Percentiles rank a stretch among this genome's conserved stretches.
Conservation (phyloP, 768 basidiomycete species). For the Naematelia encephala region DNA sequence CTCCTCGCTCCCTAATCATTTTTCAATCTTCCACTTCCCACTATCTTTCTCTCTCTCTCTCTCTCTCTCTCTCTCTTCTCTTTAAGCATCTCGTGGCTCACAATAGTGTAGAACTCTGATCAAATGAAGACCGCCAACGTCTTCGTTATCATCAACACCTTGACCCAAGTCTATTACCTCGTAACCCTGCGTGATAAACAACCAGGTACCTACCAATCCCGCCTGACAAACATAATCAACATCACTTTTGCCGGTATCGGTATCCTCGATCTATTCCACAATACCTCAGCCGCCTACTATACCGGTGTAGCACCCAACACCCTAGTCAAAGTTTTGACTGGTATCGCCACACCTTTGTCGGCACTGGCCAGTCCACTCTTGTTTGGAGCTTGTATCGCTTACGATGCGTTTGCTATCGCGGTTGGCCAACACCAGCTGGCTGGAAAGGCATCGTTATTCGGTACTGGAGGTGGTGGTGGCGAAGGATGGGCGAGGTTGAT, state of each 20-base stretch:
- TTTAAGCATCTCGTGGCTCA: too few species aligned
- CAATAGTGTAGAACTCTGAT: conserved; percentile 28
- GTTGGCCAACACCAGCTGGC: conserved; percentile 42
- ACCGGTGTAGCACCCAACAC: conserved; percentile 33
- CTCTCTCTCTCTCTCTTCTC: too few species aligned
- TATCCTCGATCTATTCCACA: conserved; percentile 45
- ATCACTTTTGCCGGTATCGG: conserved; percentile 46
- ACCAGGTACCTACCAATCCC: conserved; percentile 37
- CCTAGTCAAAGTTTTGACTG: conserved; percentile 28
- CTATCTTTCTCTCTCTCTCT: not conserved
- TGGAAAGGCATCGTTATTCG: conserved; percentile 19
- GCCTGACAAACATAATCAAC: conserved; percentile 40
- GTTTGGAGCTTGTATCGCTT: conserved; percentile 37
- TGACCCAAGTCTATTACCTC: conserved; percentile 42
- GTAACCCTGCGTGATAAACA: conserved; percentile 25
- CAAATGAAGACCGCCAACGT: conserved; percentile 41
- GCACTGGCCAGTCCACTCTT: conserved; percentile 34
- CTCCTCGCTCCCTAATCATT: too few species aligned
- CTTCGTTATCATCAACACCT: conserved; percentile 45
- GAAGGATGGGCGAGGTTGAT: conserved; percentile 40
- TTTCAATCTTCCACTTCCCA: not conserved
- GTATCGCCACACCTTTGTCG: conserved; percentile 32
- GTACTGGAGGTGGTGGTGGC: conserved; percentile 41
- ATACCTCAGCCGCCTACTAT: conserved; percentile 40
- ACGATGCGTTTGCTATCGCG: conserved; percentile 37